These are phyloP conservation scores for Lasiosphaeria hispida DNA, from an alignment of 495 filamentous ascomycete species.

Conservation along the genomic window DNA sequence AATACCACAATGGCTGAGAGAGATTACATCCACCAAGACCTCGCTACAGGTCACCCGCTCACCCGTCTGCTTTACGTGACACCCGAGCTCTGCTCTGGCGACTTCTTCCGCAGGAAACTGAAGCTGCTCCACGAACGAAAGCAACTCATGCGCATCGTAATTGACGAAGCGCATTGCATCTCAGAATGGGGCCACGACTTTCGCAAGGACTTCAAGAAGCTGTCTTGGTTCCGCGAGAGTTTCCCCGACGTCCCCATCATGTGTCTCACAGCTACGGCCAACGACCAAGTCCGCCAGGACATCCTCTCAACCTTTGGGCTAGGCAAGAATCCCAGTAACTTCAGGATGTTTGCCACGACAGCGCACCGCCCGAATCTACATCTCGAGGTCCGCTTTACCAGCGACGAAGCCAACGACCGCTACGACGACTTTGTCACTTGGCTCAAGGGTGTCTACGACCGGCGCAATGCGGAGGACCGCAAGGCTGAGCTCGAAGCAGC, in stretches of 20 bases:
- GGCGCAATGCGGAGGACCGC: constrained; percentile 53
- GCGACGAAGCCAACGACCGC: constrained; percentile 68
- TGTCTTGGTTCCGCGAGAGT: constrained; percentile 81
- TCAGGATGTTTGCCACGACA: constrained; percentile 77
- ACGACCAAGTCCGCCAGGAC: constrained; percentile 71
- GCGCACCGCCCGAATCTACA: constrained; percentile 83
- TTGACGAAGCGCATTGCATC: constrained; percentile 97
- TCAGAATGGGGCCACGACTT: constrained; percentile 99
- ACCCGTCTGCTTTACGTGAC: constrained; percentile 90
- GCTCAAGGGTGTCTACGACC: constrained; percentile 66
- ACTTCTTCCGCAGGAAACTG: constrained; percentile 73
- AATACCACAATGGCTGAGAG: constrained; percentile 64
- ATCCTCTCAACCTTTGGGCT: constrained; percentile 74
- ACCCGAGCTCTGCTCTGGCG: constrained; percentile 78
- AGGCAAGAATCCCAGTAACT: constrained; percentile 43
- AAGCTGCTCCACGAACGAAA: constrained; percentile 72
- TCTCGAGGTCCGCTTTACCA: constrained; percentile 86
- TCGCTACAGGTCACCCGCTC: constrained; percentile 80
- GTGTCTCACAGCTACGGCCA: constrained; percentile 88
- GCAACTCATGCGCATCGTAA: constrained; percentile 79
- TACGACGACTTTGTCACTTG: constrained; percentile 68
- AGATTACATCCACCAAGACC: constrained; percentile 69
- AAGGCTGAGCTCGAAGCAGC: constrained; percentile 48
- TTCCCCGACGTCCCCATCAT: constrained; percentile 85
- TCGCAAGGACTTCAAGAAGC: constrained; percentile 81